Conservation (phyloP, 2,329 filamentous ascomycete species). For the Talaromyces sp. region DNA sequence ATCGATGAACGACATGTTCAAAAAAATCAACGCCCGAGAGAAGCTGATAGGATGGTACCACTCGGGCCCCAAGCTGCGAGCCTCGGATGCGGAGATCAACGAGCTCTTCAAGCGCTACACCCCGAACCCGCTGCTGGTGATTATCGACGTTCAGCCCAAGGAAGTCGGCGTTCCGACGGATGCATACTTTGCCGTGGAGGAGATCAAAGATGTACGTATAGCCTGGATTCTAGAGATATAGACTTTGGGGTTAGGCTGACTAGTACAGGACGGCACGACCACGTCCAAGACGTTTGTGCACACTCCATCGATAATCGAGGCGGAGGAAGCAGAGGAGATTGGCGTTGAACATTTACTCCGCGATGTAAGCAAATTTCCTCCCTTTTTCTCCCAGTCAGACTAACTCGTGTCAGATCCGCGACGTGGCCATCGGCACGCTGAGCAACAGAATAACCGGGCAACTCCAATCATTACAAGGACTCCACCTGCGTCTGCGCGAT, state of each 20-base stretch:
- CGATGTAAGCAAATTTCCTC: constrained; percentile 45
- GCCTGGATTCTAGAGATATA: neutral
- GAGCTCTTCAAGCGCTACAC: constrained; percentile 99
- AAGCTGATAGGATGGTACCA: constrained; percentile 99
- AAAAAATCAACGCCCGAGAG: constrained; percentile 98
- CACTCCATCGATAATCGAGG: constrained; percentile 96
- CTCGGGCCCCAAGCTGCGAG: constrained; percentile 91
- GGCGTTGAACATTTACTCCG: constrained; percentile 95
- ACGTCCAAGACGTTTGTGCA: constrained; percentile 97
- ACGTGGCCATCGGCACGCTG: constrained; percentile 93
- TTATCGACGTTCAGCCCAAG: constrained; percentile 97
- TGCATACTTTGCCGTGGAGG: constrained; percentile 97
- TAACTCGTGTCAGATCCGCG: constrained; percentile 60
- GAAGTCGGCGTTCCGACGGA: constrained; percentile 96
- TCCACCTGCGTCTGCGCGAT: constrained; percentile 89
- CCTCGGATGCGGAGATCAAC: constrained; percentile 97
- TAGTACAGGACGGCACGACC: constrained; percentile 82
- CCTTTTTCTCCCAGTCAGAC: neutral
- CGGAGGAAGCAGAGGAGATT: constrained; percentile 97
- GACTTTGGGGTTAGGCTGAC: neutral
- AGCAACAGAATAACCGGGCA: constrained; percentile 97
- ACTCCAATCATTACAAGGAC: constrained; percentile 90
- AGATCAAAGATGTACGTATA: constrained; percentile 85
- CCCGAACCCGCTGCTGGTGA: constrained; percentile 90
- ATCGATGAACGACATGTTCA: constrained; percentile 99